phyloP scores from a whole-genome alignment of 2,329 filamentous ascomycete species.

The Hypocreales sp. region DNA sequence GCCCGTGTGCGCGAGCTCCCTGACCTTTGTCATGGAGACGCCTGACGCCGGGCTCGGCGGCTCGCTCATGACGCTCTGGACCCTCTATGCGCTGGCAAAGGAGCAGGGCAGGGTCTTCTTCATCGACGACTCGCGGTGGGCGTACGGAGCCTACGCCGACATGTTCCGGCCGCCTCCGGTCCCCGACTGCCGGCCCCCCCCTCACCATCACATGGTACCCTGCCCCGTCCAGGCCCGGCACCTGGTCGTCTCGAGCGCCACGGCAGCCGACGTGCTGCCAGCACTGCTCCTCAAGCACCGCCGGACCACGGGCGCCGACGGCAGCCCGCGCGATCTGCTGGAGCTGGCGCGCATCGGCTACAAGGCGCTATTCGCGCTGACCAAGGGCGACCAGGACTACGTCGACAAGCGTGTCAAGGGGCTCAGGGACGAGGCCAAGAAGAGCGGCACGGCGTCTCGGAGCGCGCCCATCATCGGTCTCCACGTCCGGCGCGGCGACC shows the following conservation, averaged over 20 bases:
- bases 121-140: conserved; percentile 71
- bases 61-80: conserved; percentile 67
- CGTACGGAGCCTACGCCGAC: conserved; percentile 58
- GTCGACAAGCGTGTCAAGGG: conserved; percentile 42
- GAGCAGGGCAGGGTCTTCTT: conserved; percentile 66
- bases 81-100: conserved; percentile 64
- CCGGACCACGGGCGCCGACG: conserved; percentile 8
- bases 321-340: conserved; percentile 39
- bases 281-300: conserved; percentile 24
- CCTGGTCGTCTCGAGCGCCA: conserved; percentile 57
- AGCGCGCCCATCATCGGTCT: conserved; percentile 40
- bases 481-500: conserved; percentile 69
- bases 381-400: conserved; percentile 48
- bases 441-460: conserved; percentile 23
- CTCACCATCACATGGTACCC: conserved; percentile 60
- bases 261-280: conserved; percentile 48
- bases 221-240: conserved; percentile 66
- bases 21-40: conserved; percentile 66
- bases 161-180: conserved; percentile 56
- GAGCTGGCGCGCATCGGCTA: conserved; percentile 54
- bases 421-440: conserved; percentile 31
- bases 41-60: conserved; percentile 63
- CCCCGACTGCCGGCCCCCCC: conserved; percentile 53
- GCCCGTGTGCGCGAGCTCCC: conserved; percentile 49
- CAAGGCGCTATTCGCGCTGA: conserved; percentile 58